Base-by-base conservation (phyloP, 202 grass and related monocot species). In the Cymbopogon flexuosus region DNA sequence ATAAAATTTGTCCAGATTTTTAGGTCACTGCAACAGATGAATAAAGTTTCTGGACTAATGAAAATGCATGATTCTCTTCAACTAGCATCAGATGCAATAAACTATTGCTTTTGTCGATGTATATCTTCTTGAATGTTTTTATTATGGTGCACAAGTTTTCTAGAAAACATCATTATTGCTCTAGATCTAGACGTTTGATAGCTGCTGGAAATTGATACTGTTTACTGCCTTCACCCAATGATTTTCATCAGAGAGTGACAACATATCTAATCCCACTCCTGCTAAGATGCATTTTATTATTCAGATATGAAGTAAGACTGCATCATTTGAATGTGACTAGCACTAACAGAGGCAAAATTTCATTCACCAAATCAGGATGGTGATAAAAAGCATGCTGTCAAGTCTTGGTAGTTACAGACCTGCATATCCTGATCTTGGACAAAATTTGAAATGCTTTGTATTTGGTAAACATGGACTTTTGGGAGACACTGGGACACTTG, bases 151-250 rank as follows among this genome's bases (percentile, higher is more conserved):
- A 58, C 54, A 80, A n/a, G 11, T 49, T 77, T 35, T 40, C 51
- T 52, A 30, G 21, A 62, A 57, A 72, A 11, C 8, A 85, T 66
- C 58, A 85, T 73, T 49, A 85, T 73, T 89, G 39, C 72, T 72
- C 60, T 78, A 73, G 21, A 62, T 40, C 21, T 82, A 67, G 18
- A 79, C 11, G 47, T 27, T 72, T 43, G 11, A 72, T 66, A 52
- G 57, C 57, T 3, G 11, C 22, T 81, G 45, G 62, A 60, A 43
- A 30, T 35, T 46, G 54, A 4, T 35, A 19, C 10, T 66, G 10
- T 47, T 66, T 60, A 18, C 29, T 31, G 57, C 18, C 9, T 74
- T 82, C 19, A 51, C 62, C 12, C 34, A 67, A 24, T 29, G 58
- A 84, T 54, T 23, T 46, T 37, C 82, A 81, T 79, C 56, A 62